Percentiles rank a stretch among this genome's conserved stretches.
Conservation (phyloP, 352 stramenopile genomes). For the Vaucheria bursata region DNA sequence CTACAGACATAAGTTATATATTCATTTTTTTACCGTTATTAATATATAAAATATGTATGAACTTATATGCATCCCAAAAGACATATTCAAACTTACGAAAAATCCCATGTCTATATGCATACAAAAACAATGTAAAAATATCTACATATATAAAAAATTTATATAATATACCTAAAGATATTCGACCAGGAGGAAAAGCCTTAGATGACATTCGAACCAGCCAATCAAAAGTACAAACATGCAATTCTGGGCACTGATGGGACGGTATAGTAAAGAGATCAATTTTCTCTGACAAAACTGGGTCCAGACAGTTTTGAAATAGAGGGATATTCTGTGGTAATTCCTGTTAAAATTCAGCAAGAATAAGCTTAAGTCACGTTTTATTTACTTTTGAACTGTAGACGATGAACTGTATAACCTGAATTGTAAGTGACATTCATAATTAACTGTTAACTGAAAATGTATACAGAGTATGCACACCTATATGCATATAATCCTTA, state of each 20-base stretch:
- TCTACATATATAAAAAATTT: not conserved
- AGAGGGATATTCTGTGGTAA: not conserved
- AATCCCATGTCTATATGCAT: not conserved
- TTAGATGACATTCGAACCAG: not conserved
- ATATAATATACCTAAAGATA: not conserved
- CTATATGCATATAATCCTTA: too few relatives aligned
- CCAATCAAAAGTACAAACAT: not conserved
- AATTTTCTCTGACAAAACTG: not conserved
- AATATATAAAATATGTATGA: not conserved
- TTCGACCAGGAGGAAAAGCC: not conserved
- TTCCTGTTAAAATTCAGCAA: not conserved
- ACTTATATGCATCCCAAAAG: not conserved
- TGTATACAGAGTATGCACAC: too few relatives aligned
- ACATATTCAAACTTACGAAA: not conserved
- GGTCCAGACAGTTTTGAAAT: not conserved
- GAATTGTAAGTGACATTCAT: not conserved
- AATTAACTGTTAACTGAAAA: too few relatives aligned
- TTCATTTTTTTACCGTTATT: not conserved
- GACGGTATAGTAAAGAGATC: not conserved
- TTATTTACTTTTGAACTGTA: not conserved
- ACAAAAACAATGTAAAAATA: not conserved
- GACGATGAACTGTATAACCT: not conserved
- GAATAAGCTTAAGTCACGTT: not conserved
- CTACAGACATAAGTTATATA: not conserved
- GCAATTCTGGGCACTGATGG: not conserved